Evolutionary conservation across 2,329 filamentous ascomycete species (phyloP), one percentile per base, ranked within the genome.

Genomic region (Xylaria sp.): DNA sequence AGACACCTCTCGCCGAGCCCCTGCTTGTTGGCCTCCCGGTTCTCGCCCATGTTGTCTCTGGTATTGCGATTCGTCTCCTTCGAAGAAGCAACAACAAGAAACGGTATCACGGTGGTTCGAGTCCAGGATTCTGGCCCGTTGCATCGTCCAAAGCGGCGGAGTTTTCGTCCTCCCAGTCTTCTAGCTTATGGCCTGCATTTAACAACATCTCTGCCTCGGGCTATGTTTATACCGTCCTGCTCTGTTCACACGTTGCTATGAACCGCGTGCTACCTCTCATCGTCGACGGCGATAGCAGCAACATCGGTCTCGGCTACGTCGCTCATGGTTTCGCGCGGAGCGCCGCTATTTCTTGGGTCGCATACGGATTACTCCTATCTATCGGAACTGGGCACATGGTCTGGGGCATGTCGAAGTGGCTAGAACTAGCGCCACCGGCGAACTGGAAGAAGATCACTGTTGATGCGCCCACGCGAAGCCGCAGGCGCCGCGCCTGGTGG

Each of bases 331-430:
- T 97, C 70, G 86, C 89, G 35, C 81, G 84, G 11, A 87, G 90
- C 68, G 86, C 65, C 3, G 8, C 59, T 6, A 62, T 59, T 1
- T 84, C 89, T n/a, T 88, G 85, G 72, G 67, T 81, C 1, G 87
- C 88, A 1, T 96, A 95, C 72, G 69, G 78, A 1, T 80, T 85
- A 1, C 78, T 97, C 53, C 77, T 96, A 5, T 78, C 77, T 13
- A 75, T 87, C 0, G 89, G 86, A 0, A 86, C 83, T 23, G 90
- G 86, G 61, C 92, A 97, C 76, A 86, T 92, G 72, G 83, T 90
- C 6, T 95, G 91, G 84, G 92, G 92, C 2, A 84, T 85, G 75
- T 90, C 91, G n/a, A 88, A 85, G 73, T 97, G 91, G 89, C 76
- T 92, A 61, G 85, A 85, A 0, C 78, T 83, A 52, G 80, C 86